Evolutionary conservation across 2,329 filamentous ascomycete genomes (phyloP), one percentile per base, ranked within the genome.

Genomic region (Alternaria viburni): DNA sequence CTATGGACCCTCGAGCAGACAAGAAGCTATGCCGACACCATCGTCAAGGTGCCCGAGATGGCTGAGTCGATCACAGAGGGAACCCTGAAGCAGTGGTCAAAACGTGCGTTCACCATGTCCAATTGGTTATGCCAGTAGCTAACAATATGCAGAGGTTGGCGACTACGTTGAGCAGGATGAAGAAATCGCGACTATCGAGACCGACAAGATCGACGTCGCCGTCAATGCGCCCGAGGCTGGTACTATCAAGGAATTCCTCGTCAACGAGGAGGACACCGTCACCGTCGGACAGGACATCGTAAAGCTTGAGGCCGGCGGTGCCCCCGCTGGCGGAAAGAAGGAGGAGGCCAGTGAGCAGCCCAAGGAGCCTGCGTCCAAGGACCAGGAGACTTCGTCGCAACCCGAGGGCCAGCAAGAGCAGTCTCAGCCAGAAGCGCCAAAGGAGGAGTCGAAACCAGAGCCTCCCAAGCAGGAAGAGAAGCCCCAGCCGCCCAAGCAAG

Each of bases 201-300:
- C 96, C 13, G 96, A 99, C 87, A 99, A 99, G 93, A 98, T 98
- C 78, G 96, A 99, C 81, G 93, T 99, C 49, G 91, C 95, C 25
- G 94, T 99, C 77, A 98, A 97, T 81, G 94, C 96, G 15, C 93
- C 96, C 8, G 90, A 95, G 74, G 89, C 95, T 44, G 96, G 96
- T 70, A 92, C 89, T 28, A 93, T 99, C 82, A 97, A 93, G 81
- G 93, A 98, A 81, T 89, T 97, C 61, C 86, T 98, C 30, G 96
- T 91, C 68, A 93, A 89, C 67, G 96, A 98, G 81, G 96, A 98
- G 78, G 96, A 97, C 77, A 98, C 94, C 21, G 96, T 99, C 43
- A 91, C 88, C 10, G 96, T 98, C 61, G 96, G 95, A 50, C 96
- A 99, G 81, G 94, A 97, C 67, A 86, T 99, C 46, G 87, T 95